Evolutionary conservation across 805 yeast genomes (phyloP).

Genomic region (Metschnikowia kunwiensis): DNA sequence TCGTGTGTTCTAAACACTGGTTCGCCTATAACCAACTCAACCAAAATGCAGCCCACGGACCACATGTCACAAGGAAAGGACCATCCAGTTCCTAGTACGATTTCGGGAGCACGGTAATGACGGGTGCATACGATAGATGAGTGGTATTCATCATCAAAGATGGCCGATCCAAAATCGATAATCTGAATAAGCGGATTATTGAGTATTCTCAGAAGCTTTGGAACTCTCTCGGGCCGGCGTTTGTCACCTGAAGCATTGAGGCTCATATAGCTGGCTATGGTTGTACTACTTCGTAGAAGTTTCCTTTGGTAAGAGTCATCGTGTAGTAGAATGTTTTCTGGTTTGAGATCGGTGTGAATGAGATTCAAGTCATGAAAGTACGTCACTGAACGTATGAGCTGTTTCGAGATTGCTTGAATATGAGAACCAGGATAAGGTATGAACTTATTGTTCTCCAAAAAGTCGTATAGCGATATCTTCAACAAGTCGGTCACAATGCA

Average conservation of each 20-base stretch:
- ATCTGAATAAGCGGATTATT: constrained; percentile 79
- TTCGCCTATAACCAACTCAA: constrained; percentile 89
- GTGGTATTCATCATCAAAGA: constrained; percentile 92
- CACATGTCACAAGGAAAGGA: constrained; percentile 95
- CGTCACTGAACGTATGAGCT: constrained; percentile 78
- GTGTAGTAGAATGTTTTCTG: constrained; percentile 82
- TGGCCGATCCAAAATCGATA: constrained; percentile 96
- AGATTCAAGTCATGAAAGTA: constrained; percentile 85
- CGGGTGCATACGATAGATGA: constrained; percentile 89
- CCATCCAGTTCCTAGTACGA: constrained; percentile 94
- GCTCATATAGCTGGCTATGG: constrained; percentile 32
- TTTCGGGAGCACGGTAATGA: constrained; percentile 96
- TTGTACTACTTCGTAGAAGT: constrained; percentile 32
- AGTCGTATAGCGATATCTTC: constrained; percentile 85
- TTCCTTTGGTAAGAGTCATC: constrained; percentile 47
- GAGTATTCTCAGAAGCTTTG: constrained; percentile 47
- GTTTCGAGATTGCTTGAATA: constrained; percentile 83
- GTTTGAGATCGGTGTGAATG: constrained; percentile 95
- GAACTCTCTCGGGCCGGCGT: constrained; percentile 23
- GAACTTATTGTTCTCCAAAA: constrained; percentile 77
- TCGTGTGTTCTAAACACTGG: constrained; percentile 95
- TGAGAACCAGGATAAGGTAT: constrained; percentile 94
- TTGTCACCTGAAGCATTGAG: constrained; percentile 15
- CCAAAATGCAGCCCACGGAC: constrained; percentile 92
- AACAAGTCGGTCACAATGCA: constrained; percentile 88